These are phyloP conservation scores for Exophiala aquamarina DNA, from an alignment of 2,329 filamentous ascomycete species.

Conservation along the genomic window DNA sequence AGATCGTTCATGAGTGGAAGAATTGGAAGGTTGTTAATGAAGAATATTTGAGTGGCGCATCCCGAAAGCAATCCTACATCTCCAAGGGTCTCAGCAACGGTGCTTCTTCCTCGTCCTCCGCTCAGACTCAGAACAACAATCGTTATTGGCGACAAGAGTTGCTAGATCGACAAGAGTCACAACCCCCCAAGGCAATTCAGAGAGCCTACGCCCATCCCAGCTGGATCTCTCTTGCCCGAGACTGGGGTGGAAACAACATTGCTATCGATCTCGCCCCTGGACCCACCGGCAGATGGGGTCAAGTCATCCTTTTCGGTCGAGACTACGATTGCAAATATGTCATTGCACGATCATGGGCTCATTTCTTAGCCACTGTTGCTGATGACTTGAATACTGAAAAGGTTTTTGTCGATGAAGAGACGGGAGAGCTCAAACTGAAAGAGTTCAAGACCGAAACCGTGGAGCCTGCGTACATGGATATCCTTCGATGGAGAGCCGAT, in stretches of 20 bases:
- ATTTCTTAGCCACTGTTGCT: constrained; percentile 80
- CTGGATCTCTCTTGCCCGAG: constrained; percentile 94
- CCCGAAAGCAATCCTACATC: constrained; percentile 59
- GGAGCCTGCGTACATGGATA: constrained; percentile 91
- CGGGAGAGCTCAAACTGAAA: constrained; percentile 82
- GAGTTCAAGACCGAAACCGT: constrained; percentile 88
- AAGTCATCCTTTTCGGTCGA: constrained; percentile 92
- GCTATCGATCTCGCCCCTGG: constrained; percentile 91
- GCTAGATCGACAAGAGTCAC: constrained; percentile 78
- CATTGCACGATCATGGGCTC: constrained; percentile 85
- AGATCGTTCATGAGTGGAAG: constrained; percentile 96
- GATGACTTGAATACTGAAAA: constrained; percentile 90
- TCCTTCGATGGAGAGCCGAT: constrained; percentile 90
- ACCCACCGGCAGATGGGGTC: constrained; percentile 87
- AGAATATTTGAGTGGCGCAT: constrained; percentile 70
- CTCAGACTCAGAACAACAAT: constrained; percentile 51
- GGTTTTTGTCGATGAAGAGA: constrained; percentile 90
- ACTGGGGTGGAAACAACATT: constrained; percentile 98
- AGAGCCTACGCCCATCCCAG: constrained; percentile 90
- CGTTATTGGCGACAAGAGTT: constrained; percentile 80
- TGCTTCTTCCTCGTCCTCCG: constrained; percentile 67
- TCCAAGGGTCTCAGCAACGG: constrained; percentile 69
- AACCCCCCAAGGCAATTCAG: constrained; percentile 82
- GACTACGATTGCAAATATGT: constrained; percentile 99
- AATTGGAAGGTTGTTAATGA: constrained; percentile 94